Conservation (phyloP, 139 green algal species). For the Eudorina sp. region DNA sequence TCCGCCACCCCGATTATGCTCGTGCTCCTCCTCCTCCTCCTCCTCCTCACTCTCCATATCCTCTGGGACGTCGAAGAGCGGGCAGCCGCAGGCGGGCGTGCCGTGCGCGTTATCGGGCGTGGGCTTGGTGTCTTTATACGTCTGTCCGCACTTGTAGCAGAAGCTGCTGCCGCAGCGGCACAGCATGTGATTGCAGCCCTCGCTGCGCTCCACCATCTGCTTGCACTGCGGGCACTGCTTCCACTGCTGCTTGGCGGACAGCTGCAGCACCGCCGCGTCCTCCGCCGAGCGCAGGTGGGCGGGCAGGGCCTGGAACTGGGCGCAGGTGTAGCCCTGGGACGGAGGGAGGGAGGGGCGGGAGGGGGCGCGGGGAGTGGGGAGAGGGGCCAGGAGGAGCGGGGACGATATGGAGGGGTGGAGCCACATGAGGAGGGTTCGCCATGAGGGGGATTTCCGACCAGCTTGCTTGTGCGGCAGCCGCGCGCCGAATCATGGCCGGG, state of each 20-base stretch:
- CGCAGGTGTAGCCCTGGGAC: constrained; percentile 65
- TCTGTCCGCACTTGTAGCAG: constrained; percentile 66
- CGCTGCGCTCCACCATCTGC: constrained; percentile 61
- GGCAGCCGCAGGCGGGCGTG: constrained; percentile 48
- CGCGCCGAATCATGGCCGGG: too few relatives aligned
- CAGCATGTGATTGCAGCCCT: constrained; percentile 71
- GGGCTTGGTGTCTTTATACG: constrained; percentile 38
- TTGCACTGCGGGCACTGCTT: constrained; percentile 66
- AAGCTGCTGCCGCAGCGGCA: constrained; percentile 65
- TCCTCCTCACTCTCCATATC: neutral
- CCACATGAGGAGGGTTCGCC: too few relatives aligned
- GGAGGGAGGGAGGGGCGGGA: neutral
- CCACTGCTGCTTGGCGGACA: constrained; percentile 51
- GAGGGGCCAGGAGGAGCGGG: too few relatives aligned
- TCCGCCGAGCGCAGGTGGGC: constrained; percentile 57
- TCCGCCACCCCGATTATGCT: neutral
- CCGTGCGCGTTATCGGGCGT: constrained; percentile 60
- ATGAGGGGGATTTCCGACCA: too few relatives aligned
- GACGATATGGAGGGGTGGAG: too few relatives aligned
- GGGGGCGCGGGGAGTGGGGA: neutral
- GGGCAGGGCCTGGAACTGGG: constrained; percentile 66
- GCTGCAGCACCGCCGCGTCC: constrained; percentile 61
- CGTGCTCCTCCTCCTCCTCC: neutral
- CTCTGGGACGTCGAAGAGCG: constrained; percentile 55
- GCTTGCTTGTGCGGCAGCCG: too few relatives aligned